A percentile compares a stretch with the other conserved stretches of the same genome.
phyloP scores from a whole-genome alignment of 768 basidiomycete species.

The Asterophora lycoperdoides region DNA sequence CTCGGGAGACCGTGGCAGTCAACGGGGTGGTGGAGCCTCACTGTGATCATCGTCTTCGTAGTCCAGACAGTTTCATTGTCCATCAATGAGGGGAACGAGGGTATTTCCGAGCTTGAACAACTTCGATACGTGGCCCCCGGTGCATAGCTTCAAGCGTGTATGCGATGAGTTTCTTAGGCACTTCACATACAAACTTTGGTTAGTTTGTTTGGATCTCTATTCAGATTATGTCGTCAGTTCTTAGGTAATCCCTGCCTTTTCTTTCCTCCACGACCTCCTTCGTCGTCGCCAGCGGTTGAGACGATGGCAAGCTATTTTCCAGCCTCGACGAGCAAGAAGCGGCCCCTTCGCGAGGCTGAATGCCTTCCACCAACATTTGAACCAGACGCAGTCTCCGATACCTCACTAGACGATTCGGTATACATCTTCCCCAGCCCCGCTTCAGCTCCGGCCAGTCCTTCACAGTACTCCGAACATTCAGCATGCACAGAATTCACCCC shows the following conservation, averaged over 20 bases:
- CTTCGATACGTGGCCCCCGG: conserved; percentile 54
- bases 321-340: conserved; percentile 44
- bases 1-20: conserved; percentile 49
- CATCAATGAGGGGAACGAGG: conserved; percentile 40
- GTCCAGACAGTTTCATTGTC: conserved; percentile 43
- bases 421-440: conserved; percentile 21
- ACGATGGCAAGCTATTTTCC: conserved; percentile 2
- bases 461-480: conserved; percentile 14
- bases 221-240: neutral
- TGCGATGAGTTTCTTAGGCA: too few relatives aligned
- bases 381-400: too few relatives aligned
- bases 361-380: neutral
- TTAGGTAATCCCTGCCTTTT: neutral
- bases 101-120: conserved; percentile 46
- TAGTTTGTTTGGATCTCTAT: too few relatives aligned
- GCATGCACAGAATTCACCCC: conserved; percentile 3
- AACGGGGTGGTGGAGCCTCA: conserved; percentile 49
- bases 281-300: too few relatives aligned
- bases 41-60: conserved; percentile 38
- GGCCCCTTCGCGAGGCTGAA: conserved; percentile 56
- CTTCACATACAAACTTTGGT: neutral
- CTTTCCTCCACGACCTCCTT: too few relatives aligned
- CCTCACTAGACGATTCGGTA: conserved; percentile 4
- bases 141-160: conserved; percentile 30
- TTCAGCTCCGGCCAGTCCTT: conserved; percentile 17